phyloP scores from a whole-genome alignment of 2,329 filamentous ascomycete species.

The Celoporthe dispersa region DNA sequence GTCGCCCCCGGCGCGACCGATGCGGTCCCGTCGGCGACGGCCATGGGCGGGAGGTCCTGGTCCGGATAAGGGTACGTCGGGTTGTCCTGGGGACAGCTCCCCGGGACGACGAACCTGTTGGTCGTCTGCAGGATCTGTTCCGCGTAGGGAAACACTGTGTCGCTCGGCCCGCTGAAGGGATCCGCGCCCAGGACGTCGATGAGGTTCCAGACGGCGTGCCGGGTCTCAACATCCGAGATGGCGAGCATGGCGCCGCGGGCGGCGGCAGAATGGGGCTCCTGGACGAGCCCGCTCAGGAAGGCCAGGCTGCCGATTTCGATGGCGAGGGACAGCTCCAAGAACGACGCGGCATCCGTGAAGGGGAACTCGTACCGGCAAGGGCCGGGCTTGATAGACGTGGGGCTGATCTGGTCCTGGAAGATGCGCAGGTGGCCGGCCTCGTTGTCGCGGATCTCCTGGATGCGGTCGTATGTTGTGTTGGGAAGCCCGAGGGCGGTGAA shows the following conservation, averaged over 20 bases:
- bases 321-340: conserved; percentile 38
- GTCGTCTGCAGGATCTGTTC: conserved; percentile 46
- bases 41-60: conserved; percentile 41
- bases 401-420: conserved; percentile 44
- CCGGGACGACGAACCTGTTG: conserved; percentile 34
- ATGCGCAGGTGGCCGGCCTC: conserved; percentile 39
- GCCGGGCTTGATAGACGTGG: conserved; percentile 45
- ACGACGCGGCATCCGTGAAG: background rate
- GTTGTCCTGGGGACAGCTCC: conserved; percentile 41
- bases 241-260: conserved; percentile 43
- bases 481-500: conserved; percentile 38
- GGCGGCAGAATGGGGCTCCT: conserved; percentile 39
- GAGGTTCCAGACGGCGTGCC: conserved; percentile 47
- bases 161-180: conserved; percentile 46
- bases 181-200: conserved; percentile 45
- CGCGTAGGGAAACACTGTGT: conserved; percentile 48
- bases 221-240: conserved; percentile 43
- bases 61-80: conserved; percentile 43
- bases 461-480: conserved; percentile 39
- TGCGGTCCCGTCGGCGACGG: conserved; percentile 34
- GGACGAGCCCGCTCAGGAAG: conserved; percentile 44
- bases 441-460: conserved; percentile 47
- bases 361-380: conserved; percentile 9
- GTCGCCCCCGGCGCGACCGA: conserved; percentile 38
- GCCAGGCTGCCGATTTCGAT: conserved; percentile 45